phyloP scores from a whole-genome alignment of 1,284 basidiomycete genomes.

The Apiotrichum mycotoxinovorans region DNA sequence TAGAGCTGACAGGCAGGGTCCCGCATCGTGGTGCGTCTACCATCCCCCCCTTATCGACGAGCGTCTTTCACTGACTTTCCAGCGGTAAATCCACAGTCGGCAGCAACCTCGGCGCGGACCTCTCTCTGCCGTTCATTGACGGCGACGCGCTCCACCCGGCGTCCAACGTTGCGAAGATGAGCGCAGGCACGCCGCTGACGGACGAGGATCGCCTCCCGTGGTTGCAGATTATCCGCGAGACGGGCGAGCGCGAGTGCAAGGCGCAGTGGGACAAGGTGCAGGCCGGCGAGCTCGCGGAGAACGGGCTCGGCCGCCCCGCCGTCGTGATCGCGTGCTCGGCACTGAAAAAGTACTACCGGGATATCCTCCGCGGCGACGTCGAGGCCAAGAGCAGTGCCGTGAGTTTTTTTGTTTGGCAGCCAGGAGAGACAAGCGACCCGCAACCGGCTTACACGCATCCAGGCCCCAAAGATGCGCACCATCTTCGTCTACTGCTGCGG shows the following conservation, averaged over 20 bases:
- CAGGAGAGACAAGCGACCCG: no score
- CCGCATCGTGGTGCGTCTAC: conserved; percentile 39
- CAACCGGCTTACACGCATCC: neutral
- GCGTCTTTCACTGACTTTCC: neutral
- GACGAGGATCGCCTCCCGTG: conserved; percentile 84
- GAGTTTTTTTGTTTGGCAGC: no score
- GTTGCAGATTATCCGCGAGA: conserved; percentile 68
- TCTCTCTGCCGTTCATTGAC: conserved; percentile 75
- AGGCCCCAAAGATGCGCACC: conserved; percentile 55
- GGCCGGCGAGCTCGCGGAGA: conserved; percentile 13
- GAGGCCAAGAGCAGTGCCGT: conserved; percentile 24
- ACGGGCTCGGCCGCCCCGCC: conserved; percentile 51
- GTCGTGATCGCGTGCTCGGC: conserved; percentile 84
- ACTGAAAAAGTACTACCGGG: conserved; percentile 74
- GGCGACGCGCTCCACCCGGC: conserved; percentile 84
- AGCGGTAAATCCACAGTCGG: conserved; percentile 88
- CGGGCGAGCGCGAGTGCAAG: conserved; percentile 53
- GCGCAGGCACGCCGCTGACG: conserved; percentile 67
- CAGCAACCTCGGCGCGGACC: conserved; percentile 58
- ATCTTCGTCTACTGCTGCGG: conserved; percentile 83
- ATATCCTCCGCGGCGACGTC: conserved; percentile 65
- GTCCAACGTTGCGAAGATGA: conserved; percentile 85
- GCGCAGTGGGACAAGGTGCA: conserved; percentile 48
- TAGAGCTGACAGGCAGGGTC: conserved; percentile 28
- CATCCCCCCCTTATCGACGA: neutral